Evolutionary conservation across 2,329 filamentous ascomycete genomes (phyloP).

Genomic region (Aspergillus ibericus): DNA sequence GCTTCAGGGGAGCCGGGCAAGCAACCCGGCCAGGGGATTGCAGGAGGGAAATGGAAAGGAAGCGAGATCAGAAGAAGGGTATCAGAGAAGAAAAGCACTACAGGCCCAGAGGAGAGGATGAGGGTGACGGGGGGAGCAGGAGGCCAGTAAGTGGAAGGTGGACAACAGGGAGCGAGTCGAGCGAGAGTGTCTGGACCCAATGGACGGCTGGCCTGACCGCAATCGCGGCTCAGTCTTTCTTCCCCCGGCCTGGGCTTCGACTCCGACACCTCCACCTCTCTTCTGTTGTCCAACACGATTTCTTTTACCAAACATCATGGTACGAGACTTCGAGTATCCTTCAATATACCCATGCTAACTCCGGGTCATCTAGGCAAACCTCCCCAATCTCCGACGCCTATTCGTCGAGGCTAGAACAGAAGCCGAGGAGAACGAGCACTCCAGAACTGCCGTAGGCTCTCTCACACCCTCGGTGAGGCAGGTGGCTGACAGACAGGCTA

Average conservation of each 20-base stretch:
- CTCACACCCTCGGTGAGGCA: background rate
- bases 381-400: conserved; percentile 91
- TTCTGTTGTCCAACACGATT: background rate
- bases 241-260: background rate
- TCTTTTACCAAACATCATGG: background rate
- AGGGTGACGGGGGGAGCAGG: background rate
- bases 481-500: conserved; percentile 10
- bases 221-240: background rate
- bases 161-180: background rate
- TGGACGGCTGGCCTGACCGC: conserved; percentile 2
- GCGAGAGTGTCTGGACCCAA: conserved; percentile 10
- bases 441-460: conserved; percentile 76
- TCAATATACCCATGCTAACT: background rate
- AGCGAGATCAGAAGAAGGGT: background rate
- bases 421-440: conserved; percentile 91
- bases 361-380: conserved; percentile 41
- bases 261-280: background rate
- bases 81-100: conserved; percentile 2
- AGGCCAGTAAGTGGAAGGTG: conserved; percentile 6
- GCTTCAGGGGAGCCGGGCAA: conserved; percentile 28
- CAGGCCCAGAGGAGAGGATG: background rate
- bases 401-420: conserved; percentile 94
- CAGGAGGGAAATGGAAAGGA: conserved; percentile 2
- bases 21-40: background rate
- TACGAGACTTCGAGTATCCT: background rate